Percentiles rank a stretch among this genome's conserved stretches.
Conservation (phyloP, 768 basidiomycete species). For the Termitomyces heimii region DNA sequence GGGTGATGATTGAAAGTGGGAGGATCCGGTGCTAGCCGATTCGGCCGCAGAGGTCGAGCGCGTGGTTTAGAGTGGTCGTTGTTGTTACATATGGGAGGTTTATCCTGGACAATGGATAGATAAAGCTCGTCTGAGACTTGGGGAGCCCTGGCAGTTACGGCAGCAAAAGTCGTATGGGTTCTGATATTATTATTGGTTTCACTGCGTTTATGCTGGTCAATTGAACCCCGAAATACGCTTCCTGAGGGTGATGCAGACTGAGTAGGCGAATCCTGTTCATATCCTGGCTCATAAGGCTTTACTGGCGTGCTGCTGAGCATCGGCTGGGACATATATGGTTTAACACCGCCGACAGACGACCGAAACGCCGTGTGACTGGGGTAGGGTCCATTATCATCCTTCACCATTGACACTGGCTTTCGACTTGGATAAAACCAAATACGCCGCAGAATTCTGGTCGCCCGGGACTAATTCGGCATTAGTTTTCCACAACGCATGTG, state of each 20-base stretch:
- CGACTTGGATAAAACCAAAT: slow-evolving; percentile 18
- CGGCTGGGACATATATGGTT: slow-evolving; percentile 44
- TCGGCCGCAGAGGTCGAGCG: background rate
- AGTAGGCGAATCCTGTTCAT: slow-evolving; percentile 20
- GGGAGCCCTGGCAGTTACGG: background rate
- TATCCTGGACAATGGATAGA: background rate
- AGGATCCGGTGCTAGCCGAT: background rate
- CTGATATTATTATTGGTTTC: background rate
- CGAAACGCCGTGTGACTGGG: slow-evolving; percentile 20
- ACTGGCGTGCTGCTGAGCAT: slow-evolving; percentile 20
- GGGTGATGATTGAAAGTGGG: background rate
- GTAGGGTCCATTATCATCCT: slow-evolving; percentile 17
- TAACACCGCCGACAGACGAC: slow-evolving; percentile 17
- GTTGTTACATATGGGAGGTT: background rate
- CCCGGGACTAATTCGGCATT: slow-evolving; percentile 17
- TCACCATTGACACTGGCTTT: background rate
- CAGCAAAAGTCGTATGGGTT: background rate
- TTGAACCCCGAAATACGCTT: slow-evolving; percentile 4
- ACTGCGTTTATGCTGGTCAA: background rate
- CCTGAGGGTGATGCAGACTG: slow-evolving; percentile 8
- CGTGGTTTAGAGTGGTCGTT: background rate
- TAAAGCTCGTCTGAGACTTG: background rate
- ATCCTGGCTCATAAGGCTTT: slow-evolving; percentile 14
- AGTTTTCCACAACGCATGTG: background rate
- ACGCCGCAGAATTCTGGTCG: slow-evolving; percentile 30